Evolutionary conservation across 352 stramenopile genomes (phyloP).

Genomic region (Phytophthora ramorum): DNA sequence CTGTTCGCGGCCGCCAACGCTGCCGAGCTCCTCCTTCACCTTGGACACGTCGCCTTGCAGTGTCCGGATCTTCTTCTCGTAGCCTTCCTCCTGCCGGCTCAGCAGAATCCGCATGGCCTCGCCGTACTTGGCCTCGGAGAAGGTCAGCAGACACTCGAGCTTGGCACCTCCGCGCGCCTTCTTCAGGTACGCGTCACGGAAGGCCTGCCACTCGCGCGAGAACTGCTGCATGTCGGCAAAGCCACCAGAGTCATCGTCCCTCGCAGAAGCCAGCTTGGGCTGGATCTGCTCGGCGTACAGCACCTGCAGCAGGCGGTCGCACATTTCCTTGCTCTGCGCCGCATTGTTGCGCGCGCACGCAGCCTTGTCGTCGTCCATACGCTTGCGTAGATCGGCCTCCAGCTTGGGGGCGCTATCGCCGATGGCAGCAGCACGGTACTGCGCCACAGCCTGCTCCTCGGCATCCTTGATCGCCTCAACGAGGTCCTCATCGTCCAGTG

Average conservation of each 20-base stretch:
- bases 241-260: constrained; percentile 55
- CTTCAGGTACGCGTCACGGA: constrained; percentile 77
- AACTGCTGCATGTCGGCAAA: constrained; percentile 87
- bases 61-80: constrained; percentile 85
- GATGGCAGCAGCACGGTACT: constrained; percentile 73
- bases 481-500: constrained; percentile 78
- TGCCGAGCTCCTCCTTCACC: constrained; percentile 86
- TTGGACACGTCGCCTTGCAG: constrained; percentile 77
- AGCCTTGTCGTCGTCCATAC: constrained; percentile 77
- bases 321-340: constrained; percentile 77
- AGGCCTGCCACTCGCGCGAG: constrained; percentile 66
- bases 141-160: constrained; percentile 75
- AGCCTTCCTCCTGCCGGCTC: constrained; percentile 83
- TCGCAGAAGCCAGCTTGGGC: constrained; percentile 65
- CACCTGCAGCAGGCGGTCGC: constrained; percentile 78
- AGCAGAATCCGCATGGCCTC: constrained; percentile 87
- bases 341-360: constrained; percentile 53
- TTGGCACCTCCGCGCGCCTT: constrained; percentile 79
- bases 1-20: constrained; percentile 78
- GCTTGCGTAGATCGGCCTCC: constrained; percentile 66
- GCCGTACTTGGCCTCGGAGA: constrained; percentile 82
- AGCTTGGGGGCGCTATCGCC: constrained; percentile 73
- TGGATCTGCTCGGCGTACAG: constrained; percentile 86
- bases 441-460: constrained; percentile 54
- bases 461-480: constrained; percentile 59